Base-by-base conservation (phyloP, 306 rosid species). In the Trifolium subterraneum region DNA sequence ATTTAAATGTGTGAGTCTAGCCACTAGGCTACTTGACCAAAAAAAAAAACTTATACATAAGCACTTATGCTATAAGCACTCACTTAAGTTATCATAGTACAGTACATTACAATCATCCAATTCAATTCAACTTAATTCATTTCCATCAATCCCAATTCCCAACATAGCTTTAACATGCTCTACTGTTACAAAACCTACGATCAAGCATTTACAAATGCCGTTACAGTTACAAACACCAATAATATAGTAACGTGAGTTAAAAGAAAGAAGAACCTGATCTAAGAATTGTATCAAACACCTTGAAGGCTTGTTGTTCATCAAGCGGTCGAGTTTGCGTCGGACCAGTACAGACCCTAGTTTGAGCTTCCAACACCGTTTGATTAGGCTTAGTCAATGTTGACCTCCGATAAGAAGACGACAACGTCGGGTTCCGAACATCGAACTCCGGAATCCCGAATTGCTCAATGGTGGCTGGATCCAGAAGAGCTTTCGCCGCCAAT, bases 341-440 rank as follows among this genome's bases (percentile, higher is more conserved):
- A 6, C 98, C 97, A 0, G 98, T 94, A 71, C 98, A 94, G 82
- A 94, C 97, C 90, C 90, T 86, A 73, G 89, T 80, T 83, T 94
- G 97, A 13, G 97, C 98, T 15, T 91, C 98, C 81, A 88, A 74
- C 74, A 94, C 87, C 22, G 95, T 91, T 86, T 83, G 90, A 68
- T 94, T 94, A 10, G 98, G 97, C 78, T 52, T 86, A 74, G 79
- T 78, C 8, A 88, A 54, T n/a, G 69, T 77, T 3, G 87, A 50
- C 47, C 67, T 63, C 27, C 96, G 93, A 75, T 89, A 91, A n/a
- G 97, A 85, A 16, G 97, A 78, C 10, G 98, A 94, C 25, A 91
- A 10, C 22, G 93, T 55, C 22, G 95, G 98, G 25, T 90, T 91
- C 66, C 87, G 86, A 25, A 70, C 42, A 23, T 91, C 93, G 4